phyloP scores from a whole-genome alignment of 441 rosid species.

The Gossypium schwendimanii region DNA sequence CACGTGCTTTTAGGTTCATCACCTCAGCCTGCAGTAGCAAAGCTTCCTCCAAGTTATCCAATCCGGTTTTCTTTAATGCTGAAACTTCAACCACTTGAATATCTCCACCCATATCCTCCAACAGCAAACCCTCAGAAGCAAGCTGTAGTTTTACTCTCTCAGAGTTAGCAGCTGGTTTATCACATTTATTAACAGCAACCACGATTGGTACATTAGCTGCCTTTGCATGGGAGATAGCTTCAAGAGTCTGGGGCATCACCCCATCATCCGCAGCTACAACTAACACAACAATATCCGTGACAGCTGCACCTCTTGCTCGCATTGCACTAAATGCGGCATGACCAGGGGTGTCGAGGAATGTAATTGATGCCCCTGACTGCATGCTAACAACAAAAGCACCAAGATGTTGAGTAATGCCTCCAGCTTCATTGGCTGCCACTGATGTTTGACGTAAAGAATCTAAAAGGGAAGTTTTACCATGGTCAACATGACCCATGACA shows the following conservation, averaged over 20 bases:
- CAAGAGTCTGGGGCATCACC: slow-evolving; percentile 91
- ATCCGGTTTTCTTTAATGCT: slow-evolving; percentile 62
- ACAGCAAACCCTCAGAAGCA: slow-evolving; percentile 67
- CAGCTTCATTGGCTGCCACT: slow-evolving; percentile 87
- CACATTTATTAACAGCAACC: slow-evolving; percentile 88
- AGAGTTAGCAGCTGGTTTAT: slow-evolving; percentile 75
- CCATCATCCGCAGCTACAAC: slow-evolving; percentile 96
- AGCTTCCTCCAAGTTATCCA: slow-evolving; percentile 79
- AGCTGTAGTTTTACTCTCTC: slow-evolving; percentile 82
- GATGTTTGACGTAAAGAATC: slow-evolving; percentile 83
- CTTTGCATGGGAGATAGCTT: slow-evolving; percentile 82
- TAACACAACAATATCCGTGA: slow-evolving; percentile 81
- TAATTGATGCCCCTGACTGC: slow-evolving; percentile 64
- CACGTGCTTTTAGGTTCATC: slow-evolving; percentile 78
- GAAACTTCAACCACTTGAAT: slow-evolving; percentile 89
- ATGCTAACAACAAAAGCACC: slow-evolving; percentile 89
- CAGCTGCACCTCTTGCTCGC: slow-evolving; percentile 95
- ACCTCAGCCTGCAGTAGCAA: slow-evolving; percentile 84
- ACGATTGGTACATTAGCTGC: slow-evolving; percentile 79
- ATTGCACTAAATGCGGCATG: slow-evolving; percentile 91
- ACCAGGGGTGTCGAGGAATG: slow-evolving; percentile 89
- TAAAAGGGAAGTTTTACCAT: slow-evolving; percentile 85
- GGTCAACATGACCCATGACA: slow-evolving; percentile 95
- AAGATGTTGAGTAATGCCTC: slow-evolving; percentile 94
- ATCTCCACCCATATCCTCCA: slow-evolving; percentile 90